A percentile compares a stretch with the other conserved stretches of the same genome.
Conservation (phyloP, 257 asterid genomes). For the Salvia miltiorrhiza region DNA sequence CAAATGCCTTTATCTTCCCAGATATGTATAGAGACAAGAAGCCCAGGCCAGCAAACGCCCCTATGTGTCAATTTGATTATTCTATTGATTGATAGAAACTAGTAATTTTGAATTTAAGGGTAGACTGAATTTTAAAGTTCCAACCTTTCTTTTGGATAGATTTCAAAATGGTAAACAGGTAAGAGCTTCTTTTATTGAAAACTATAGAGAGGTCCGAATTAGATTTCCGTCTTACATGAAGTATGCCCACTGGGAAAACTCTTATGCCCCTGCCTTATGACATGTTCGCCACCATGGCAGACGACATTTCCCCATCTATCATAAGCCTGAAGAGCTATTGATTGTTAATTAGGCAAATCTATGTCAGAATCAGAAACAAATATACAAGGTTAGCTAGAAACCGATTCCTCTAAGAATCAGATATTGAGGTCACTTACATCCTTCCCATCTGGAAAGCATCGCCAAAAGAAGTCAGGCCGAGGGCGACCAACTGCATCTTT, state of each 20-base stretch:
- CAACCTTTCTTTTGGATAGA: neutral
- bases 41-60: constrained; percentile 82
- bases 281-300: constrained; percentile 58
- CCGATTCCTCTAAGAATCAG: neutral
- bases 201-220: neutral
- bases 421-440: constrained; percentile 48
- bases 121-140: neutral
- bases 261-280: constrained; percentile 64
- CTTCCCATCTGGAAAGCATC: constrained; percentile 90
- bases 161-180: neutral
- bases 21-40: constrained; percentile 69
- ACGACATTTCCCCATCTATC: constrained; percentile 70
- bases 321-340: constrained; percentile 46
- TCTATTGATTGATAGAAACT: neutral
- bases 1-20: constrained; percentile 77
- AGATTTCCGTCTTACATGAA: constrained; percentile 53
- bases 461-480: constrained; percentile 95
- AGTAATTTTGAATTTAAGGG: too few relatives aligned
- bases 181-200: neutral
- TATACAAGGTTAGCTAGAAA: constrained; percentile 1
- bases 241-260: constrained; percentile 96
- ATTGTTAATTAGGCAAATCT: constrained; percentile 17
- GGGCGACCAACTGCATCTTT: constrained; percentile 89
- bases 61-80: constrained; percentile 31
- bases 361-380: neutral